phyloP scores from a whole-genome alignment of 73 alveolate species.

The Tetrahymena malaccensis region DNA sequence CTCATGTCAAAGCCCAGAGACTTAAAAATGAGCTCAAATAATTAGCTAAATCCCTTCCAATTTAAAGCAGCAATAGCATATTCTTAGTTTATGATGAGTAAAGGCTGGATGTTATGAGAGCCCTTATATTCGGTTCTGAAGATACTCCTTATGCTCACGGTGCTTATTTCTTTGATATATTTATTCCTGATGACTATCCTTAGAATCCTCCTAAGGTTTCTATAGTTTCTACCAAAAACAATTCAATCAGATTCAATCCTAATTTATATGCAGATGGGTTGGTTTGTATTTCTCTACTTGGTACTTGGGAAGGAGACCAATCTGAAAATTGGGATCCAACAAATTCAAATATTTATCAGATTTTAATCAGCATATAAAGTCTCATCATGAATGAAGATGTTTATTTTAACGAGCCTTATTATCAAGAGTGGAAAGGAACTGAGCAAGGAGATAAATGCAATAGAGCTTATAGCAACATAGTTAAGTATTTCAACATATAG shows the following conservation, averaged over 20 bases:
- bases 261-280: conserved; percentile 62
- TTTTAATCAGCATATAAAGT: conserved; percentile 57
- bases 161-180: conserved; percentile 53
- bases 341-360: conserved; percentile 48
- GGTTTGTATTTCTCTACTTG: conserved; percentile 62
- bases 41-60: background rate
- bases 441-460: conserved; percentile 47
- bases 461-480: conserved; percentile 62
- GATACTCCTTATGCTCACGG: conserved; percentile 80
- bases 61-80: background rate
- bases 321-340: conserved; percentile 73
- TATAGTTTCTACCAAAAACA: conserved; percentile 55
- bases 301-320: conserved; percentile 64
- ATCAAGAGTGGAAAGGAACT: conserved; percentile 41
- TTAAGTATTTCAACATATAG: conserved; percentile 57
- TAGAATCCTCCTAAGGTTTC: conserved; percentile 57
- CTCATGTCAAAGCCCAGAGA: background rate
- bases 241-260: conserved; percentile 66
- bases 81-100: conserved; percentile 31
- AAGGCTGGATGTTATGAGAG: conserved; percentile 55
- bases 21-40: background rate
- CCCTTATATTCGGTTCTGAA: conserved; percentile 57
- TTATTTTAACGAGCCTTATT: conserved; percentile 65
- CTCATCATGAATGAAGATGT: conserved; percentile 62
- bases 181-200: conserved; percentile 59